Evolutionary conservation across 2,329 filamentous ascomycete species (phyloP).

Genomic region (Fusarium neocosmosporiellum): DNA sequence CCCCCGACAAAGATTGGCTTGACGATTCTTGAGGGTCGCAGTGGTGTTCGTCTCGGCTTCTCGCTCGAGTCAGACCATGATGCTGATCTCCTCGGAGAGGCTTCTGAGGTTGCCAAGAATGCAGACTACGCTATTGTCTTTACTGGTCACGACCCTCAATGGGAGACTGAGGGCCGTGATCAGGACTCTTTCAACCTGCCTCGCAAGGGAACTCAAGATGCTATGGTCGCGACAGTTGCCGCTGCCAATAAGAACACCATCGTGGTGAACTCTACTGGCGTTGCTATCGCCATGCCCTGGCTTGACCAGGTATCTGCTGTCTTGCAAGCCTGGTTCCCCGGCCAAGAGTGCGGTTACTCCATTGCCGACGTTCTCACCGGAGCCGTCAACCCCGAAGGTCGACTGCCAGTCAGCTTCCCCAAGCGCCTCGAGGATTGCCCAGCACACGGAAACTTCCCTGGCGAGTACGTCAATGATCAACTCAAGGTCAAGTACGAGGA

Average conservation of each 20-base stretch:
- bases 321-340: constrained; percentile 75
- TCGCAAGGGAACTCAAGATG: constrained; percentile 61
- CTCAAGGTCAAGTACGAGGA: constrained; percentile 69
- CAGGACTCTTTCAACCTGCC: constrained; percentile 77
- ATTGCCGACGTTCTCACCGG: constrained; percentile 74
- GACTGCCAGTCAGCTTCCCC: constrained; percentile 72
- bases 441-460: constrained; percentile 68
- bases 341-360: constrained; percentile 75
- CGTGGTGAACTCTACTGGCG: constrained; percentile 73
- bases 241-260: constrained; percentile 68
- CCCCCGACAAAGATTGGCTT: constrained; percentile 44
- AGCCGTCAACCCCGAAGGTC: constrained; percentile 71
- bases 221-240: constrained; percentile 66
- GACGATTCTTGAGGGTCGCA: constrained; percentile 43
- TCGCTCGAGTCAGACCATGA: constrained; percentile 46
- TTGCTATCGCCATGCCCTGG: constrained; percentile 69
- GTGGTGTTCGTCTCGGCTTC: constrained; percentile 45
- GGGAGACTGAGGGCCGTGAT: constrained; percentile 68
- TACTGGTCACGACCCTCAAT: constrained; percentile 67
- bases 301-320: constrained; percentile 64
- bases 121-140: constrained; percentile 67
- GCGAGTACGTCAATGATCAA: constrained; percentile 52
- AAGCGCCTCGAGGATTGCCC: constrained; percentile 69
- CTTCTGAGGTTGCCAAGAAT: constrained; percentile 65
- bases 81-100: constrained; percentile 54